Percentiles rank a stretch among this genome's conserved stretches.
phyloP scores from a whole-genome alignment of 345 rosid species.

The Carallia brachiata region DNA sequence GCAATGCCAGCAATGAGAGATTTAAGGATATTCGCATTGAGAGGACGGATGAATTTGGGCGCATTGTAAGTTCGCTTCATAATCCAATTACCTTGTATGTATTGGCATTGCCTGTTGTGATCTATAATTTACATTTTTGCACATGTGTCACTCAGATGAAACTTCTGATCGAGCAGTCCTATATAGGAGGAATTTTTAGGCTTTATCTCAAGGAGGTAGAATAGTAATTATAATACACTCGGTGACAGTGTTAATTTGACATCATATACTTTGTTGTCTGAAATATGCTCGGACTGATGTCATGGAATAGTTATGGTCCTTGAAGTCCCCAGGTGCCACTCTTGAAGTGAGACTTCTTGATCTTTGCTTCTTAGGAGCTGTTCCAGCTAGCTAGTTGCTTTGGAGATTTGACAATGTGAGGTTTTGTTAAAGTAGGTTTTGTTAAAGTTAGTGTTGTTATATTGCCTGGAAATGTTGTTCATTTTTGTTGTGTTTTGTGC shows the following conservation, averaged over 20 bases:
- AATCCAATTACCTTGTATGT: neutral
- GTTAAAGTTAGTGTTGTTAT: neutral
- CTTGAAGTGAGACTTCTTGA: neutral
- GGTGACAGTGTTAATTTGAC: neutral
- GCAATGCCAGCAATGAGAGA: slow-evolving; percentile 34
- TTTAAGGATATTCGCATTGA: slow-evolving; percentile 81
- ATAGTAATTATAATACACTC: too few relatives aligned
- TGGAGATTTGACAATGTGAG: neutral
- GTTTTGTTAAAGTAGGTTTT: neutral
- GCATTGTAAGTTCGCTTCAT: slow-evolving; percentile 60
- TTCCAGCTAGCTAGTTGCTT: neutral
- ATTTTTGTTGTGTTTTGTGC: neutral
- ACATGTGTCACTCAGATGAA: neutral
- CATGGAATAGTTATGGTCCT: neutral
- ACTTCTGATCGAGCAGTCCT: neutral
- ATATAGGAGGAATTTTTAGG: neutral
- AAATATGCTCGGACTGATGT: neutral
- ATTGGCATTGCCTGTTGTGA: neutral
- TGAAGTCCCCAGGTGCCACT: neutral
- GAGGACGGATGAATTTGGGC: slow-evolving; percentile 94
- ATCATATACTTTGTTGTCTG: neutral
- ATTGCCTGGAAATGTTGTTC: neutral
- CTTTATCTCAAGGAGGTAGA: neutral
- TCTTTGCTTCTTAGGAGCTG: neutral
- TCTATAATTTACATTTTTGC: neutral